Evolutionary conservation across 2,329 filamentous ascomycete genomes (phyloP).

Genomic region (Nannizzia gypsea): DNA sequence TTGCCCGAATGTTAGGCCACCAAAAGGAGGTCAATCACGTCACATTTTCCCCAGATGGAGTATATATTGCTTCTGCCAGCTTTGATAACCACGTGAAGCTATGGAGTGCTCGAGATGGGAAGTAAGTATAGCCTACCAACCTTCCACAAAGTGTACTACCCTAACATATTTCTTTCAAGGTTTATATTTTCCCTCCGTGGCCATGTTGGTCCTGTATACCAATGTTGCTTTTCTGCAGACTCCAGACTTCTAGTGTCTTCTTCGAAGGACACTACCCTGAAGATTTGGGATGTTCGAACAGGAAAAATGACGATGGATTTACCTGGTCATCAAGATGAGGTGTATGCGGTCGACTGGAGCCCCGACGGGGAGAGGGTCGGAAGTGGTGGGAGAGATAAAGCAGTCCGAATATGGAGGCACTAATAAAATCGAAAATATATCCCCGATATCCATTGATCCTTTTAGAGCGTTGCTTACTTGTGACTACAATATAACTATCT

Average conservation of each 20-base stretch:
- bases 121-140: slow-evolving; percentile 50
- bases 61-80: slow-evolving; percentile 71
- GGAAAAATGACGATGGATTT: slow-evolving; percentile 73
- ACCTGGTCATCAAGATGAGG: slow-evolving; percentile 82
- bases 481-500: too few species aligned
- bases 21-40: slow-evolving; percentile 97
- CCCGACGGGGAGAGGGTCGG: slow-evolving; percentile 79
- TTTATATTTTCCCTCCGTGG: slow-evolving; percentile 82
- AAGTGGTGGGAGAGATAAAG: slow-evolving; percentile 87
- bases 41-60: slow-evolving; percentile 81
- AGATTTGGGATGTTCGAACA: slow-evolving; percentile 83
- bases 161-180: slow-evolving; percentile 62
- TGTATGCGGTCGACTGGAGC: slow-evolving; percentile 91
- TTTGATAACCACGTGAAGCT: slow-evolving; percentile 93
- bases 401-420: slow-evolving; percentile 53
- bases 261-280: slow-evolving; percentile 85
- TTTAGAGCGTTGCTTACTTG: too few species aligned
- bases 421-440: slow-evolving; percentile 19
- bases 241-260: slow-evolving; percentile 77
- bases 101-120: slow-evolving; percentile 70
- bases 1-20: slow-evolving; percentile 82
- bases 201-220: slow-evolving; percentile 85
- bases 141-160: slow-evolving; percentile 87
- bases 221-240: slow-evolving; percentile 85
- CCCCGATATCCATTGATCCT: too few species aligned